Evolutionary conservation across 176 grass and related monocot species (phyloP), one percentile per base, ranked within the genome.

Genomic region (Eremochloa ophiuroides): DNA sequence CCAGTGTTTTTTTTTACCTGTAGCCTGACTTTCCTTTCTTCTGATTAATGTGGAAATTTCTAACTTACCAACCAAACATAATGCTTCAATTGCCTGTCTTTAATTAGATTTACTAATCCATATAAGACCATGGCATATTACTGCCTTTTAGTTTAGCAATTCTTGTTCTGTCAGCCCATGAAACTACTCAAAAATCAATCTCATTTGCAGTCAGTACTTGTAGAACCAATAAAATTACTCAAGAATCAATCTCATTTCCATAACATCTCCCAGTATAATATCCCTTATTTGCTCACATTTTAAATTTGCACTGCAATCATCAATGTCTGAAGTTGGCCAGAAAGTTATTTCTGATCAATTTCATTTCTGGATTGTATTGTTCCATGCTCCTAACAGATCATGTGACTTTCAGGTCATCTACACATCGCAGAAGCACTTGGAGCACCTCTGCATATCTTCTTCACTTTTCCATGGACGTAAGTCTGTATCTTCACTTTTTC

Each of bases 401-500:
- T 77, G 65, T 78, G 44, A 69, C 34, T 76, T 82, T 65, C 86
- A 98, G 95, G 95, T 62, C 95, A 98, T 94, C 79, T 90, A 23
- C 95, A 98, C 84, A 94, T 98, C 46, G 95, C 95, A 73, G 95
- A 98, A 84, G 92, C 95, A 81, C 92, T 98, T 70, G 88, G 95
- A 77, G 86, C 89, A 46, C 92, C 95, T 84, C 84, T 98, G 78
- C 92, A 95, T 48, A 98, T 98, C 58, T 95, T 98, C 84, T 98
- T 98, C 71, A 98, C 95, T 85, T 94, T 98, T 85, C 95, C 95
- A 66, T 98, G 95, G 95, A 98, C 95, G 95, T 98, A 80, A 93
- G 95, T 50, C 17, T 50, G 47, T 92, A 69, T 77, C 84, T 98
- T 98, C 71, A 98, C 95, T 85, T 94, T 98, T 85, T n/a, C 95